Conservation (phyloP, 2,329 filamentous ascomycete species). For the Fusarium scirpi region DNA sequence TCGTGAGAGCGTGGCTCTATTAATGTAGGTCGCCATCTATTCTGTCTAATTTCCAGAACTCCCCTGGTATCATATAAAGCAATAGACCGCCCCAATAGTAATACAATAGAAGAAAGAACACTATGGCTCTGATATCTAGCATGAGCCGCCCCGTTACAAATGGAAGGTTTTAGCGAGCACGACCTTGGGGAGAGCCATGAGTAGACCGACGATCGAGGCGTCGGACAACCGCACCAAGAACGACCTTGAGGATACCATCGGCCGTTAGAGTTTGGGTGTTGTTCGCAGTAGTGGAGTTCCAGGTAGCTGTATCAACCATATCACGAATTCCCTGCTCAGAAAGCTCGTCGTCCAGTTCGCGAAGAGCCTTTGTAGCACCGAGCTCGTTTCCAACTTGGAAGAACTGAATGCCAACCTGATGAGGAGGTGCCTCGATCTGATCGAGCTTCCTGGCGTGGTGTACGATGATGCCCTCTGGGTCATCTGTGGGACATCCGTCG, state of each 20-base stretch:
- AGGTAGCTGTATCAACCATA: constrained; percentile 92
- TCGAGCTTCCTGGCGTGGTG: constrained; percentile 77
- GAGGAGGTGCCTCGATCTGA: constrained; percentile 73
- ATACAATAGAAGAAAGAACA: constrained; percentile 5
- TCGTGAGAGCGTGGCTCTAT: constrained; percentile 15
- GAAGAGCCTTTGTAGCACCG: constrained; percentile 72
- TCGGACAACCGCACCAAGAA: constrained; percentile 79
- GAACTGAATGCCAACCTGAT: constrained; percentile 94
- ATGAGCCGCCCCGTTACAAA: background rate
- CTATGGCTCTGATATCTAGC: background rate
- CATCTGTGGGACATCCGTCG: constrained; percentile 84
- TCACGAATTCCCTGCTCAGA: constrained; percentile 74
- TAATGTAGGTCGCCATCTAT: background rate
- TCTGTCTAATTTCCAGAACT: constrained; percentile 15
- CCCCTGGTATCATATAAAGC: constrained; percentile 24
- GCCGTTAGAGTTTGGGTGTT: constrained; percentile 65
- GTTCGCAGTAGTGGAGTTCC: constrained; percentile 63
- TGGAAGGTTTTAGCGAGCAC: constrained; percentile 7
- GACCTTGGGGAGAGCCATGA: constrained; percentile 24
- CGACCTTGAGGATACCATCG: constrained; percentile 82
- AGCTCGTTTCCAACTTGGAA: constrained; percentile 89
- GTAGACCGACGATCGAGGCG: constrained; percentile 52
- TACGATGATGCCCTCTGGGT: constrained; percentile 78
- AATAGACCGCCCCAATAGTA: constrained; percentile 6
- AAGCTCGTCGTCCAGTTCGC: constrained; percentile 79